Base-by-base conservation (phyloP, 495 filamentous ascomycete species). In the Pyrenula massariospora region DNA sequence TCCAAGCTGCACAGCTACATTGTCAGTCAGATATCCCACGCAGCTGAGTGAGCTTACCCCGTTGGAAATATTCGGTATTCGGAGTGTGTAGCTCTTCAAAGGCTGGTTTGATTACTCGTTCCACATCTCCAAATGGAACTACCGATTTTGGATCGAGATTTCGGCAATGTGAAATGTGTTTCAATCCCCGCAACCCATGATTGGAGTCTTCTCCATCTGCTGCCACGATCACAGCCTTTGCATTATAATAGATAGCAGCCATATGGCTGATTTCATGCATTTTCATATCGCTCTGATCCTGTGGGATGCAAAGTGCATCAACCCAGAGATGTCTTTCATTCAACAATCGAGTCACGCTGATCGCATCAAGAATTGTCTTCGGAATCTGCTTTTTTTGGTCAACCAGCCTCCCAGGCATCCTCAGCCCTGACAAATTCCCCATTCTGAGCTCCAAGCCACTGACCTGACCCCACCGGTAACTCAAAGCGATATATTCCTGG, bases 281-380 rank as follows among this genome's bases (percentile, higher is more conserved):
- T 55, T 72, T 69, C 10, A 69, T 64, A 2, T 47, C 48, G 2
- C 54, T 56, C 1, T 68, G 57, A 20, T 57, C 57, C 23, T 74
- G 71, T 31, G 64, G 54, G 2, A 74, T 66, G 53, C 71, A 74
- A 25, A 69, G 57, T 24, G 57, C 56, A 56, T 74, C 71, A 1
- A 73, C 65, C 72, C 71, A 73, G 31, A 73, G 58, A 53, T 66
- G 71, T 5, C 50, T 54, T 12, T 65, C 57, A 10, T 65, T 60
- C 36, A 74, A 60, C 15, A 25, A 51, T n/a, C 22, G 56, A 15
- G 60, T 61, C 3, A 70, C 54, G 47, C 54, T 24, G 1, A 73
- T 65, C 2, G 66, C 66, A 57, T 73, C 71, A 47, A 63, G 52
- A 48, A 68, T 52, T 24, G 50, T 52, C 20, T 19, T 8, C n/a